These are phyloP conservation scores for Xylariaceae sp. DNA, from an alignment of 2,329 filamentous ascomycete species.

Conservation along the genomic window DNA sequence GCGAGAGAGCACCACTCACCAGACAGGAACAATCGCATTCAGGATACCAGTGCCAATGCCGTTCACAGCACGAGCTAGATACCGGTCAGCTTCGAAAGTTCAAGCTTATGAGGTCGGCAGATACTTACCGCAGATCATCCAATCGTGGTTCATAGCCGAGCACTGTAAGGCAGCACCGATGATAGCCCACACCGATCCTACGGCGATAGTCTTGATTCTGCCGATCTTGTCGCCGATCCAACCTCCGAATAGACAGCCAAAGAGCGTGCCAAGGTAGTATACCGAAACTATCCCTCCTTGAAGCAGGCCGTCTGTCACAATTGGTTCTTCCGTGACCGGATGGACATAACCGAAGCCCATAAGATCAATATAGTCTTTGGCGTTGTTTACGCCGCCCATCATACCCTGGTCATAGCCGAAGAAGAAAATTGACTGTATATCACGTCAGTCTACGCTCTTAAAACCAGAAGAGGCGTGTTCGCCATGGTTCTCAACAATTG, in stretches of 20 bases:
- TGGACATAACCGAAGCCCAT: slow-evolving; percentile 68
- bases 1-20: slow-evolving; percentile 33
- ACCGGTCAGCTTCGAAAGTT: slow-evolving; percentile 1
- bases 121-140: slow-evolving; percentile 68
- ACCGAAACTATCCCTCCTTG: slow-evolving; percentile 64
- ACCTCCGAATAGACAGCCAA: slow-evolving; percentile 65
- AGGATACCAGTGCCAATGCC: slow-evolving; percentile 70
- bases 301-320: slow-evolving; percentile 61
- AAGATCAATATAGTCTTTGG: slow-evolving; percentile 63
- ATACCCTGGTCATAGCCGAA: slow-evolving; percentile 62
- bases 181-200: slow-evolving; percentile 60
- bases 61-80: slow-evolving; percentile 58
- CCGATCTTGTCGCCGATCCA: slow-evolving; percentile 66
- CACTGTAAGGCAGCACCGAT: slow-evolving; percentile 66
- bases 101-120: too few species aligned
- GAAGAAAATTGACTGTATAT: slow-evolving; percentile 62
- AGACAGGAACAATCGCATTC: slow-evolving; percentile 72
- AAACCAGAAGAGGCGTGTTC: neutral
- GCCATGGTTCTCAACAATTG: neutral
- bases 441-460: slow-evolving; percentile 4
- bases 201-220: slow-evolving; percentile 64
- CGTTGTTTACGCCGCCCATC: slow-evolving; percentile 69
- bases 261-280: slow-evolving; percentile 61
- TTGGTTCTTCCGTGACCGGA: slow-evolving; percentile 47
- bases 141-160: slow-evolving; percentile 65